Evolutionary conservation across 495 filamentous ascomycete genomes (phyloP), one percentile per base, ranked within the genome.

Genomic region (Penicillium lividum): DNA sequence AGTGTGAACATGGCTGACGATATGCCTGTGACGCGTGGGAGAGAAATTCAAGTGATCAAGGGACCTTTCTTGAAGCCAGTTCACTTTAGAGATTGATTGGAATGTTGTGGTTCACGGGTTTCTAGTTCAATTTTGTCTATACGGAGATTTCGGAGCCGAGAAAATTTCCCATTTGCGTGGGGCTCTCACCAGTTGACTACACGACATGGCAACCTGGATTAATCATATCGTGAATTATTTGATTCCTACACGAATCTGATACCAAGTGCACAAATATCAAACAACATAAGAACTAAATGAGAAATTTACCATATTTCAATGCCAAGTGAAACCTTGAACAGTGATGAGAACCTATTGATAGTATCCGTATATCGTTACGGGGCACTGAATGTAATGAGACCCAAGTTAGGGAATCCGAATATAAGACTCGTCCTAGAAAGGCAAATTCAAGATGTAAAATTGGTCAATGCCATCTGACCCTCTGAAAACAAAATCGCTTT

Each of bases 1-100:
- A 79, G 72, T 5, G 68, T 74, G 58, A 76, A 72, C 75, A 78
- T 78, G 44, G n/a, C 51, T 25, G 45, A 47, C 15, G 38, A 40
- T n/a, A 27, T 7, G 22, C 10, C 8, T 27, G 13, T 47, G 18
- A 28, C 11, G 7, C 5, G 22, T 30, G 51, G 16, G 33, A 36
- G 8, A 33, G 0, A 33, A 3, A 13, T 11, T 36, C 22, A 22
- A 22, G 2, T 22, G 2, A 22, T 22, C 22, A 22, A 22, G 22
- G 22, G 22, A 22, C 22, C 22, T 22, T 22, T 22, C 22, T 22
- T 22, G 22, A 22, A 22, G 22, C 22, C 22, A 22, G 22, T 22
- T 22, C 22, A 22, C 1, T 22, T 22, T 22, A 36, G 9, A 36
- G 33, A 9, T 36, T 33, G 30, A 33, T 33, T 11, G 8, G 10